Percentiles rank a stretch among this genome's conserved stretches.
These are phyloP conservation scores for Rosa chinensis DNA, from an alignment of 306 rosid genomes.

Conservation along the genomic window DNA sequence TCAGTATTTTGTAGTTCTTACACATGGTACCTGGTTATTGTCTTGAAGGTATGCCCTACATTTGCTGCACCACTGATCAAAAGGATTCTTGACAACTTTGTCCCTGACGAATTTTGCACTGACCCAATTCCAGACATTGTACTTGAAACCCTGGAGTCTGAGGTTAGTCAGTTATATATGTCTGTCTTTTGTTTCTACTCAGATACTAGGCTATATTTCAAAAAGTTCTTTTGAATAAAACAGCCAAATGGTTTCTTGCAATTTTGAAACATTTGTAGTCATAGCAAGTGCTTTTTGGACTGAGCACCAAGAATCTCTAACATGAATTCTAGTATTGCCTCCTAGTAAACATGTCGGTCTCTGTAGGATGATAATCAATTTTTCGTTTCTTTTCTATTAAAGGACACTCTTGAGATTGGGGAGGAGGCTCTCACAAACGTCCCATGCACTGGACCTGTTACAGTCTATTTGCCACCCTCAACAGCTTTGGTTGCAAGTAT, in stretches of 20 bases:
- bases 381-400: slow-evolving; percentile 21
- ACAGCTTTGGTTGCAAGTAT: slow-evolving; percentile 48
- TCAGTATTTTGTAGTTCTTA: slow-evolving; percentile 16
- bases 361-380: not conserved
- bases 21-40: slow-evolving; percentile 21
- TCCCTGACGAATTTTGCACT: slow-evolving; percentile 87
- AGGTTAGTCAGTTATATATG: slow-evolving; percentile 52
- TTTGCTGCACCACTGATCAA: slow-evolving; percentile 72
- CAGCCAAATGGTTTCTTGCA: not conserved
- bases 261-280: not conserved
- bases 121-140: slow-evolving; percentile 80
- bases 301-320: not conserved
- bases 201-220: not conserved
- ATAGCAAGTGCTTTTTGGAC: not conserved
- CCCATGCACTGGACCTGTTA: slow-evolving; percentile 75
- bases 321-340: not conserved
- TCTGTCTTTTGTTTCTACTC: not conserved
- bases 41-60: slow-evolving; percentile 85
- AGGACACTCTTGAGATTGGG: slow-evolving; percentile 57
- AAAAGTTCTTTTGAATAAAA: not conserved
- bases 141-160: slow-evolving; percentile 63
- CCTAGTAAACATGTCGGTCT: not conserved
- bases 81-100: slow-evolving; percentile 71
- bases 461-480: slow-evolving; percentile 63
- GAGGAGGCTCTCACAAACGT: slow-evolving; percentile 48